phyloP scores from a whole-genome alignment of 2,329 filamentous ascomycete species.

The Pleoardoris graminearum region DNA sequence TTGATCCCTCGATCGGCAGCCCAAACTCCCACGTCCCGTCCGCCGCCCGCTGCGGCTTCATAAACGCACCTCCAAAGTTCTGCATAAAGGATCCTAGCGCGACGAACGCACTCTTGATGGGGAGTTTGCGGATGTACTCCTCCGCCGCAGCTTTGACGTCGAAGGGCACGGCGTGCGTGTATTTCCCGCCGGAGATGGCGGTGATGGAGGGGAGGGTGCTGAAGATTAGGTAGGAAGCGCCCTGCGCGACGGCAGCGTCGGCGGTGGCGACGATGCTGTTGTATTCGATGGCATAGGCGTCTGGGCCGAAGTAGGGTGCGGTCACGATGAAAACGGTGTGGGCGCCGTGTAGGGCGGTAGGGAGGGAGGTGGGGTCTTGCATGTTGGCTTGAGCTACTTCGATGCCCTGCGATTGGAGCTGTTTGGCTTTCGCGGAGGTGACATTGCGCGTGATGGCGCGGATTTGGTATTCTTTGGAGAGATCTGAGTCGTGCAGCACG shows the following conservation, averaged over 20 bases:
- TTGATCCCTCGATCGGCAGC: not conserved
- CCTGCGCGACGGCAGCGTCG: slow-evolving; percentile 42
- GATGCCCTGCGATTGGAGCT: slow-evolving; percentile 31
- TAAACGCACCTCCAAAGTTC: slow-evolving; percentile 15
- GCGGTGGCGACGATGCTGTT: slow-evolving; percentile 45
- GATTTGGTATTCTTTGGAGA: slow-evolving; percentile 54
- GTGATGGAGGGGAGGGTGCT: slow-evolving; percentile 41
- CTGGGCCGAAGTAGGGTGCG: slow-evolving; percentile 29
- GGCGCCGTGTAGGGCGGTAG: slow-evolving; percentile 48
- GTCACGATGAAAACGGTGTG: slow-evolving; percentile 58
- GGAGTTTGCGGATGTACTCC: slow-evolving; percentile 52
- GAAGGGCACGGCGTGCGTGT: slow-evolving; percentile 44
- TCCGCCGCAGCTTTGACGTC: slow-evolving; percentile 53
- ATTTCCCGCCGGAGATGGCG: slow-evolving; percentile 40
- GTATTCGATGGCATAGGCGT: slow-evolving; percentile 14
- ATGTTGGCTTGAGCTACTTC: slow-evolving; percentile 49
- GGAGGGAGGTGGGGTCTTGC: slow-evolving; percentile 45
- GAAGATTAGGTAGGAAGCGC: slow-evolving; percentile 48
- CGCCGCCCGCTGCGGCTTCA: slow-evolving; percentile 33
- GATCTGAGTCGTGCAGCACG: slow-evolving; percentile 46
- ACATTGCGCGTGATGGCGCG: slow-evolving; percentile 56
- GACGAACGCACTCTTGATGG: slow-evolving; percentile 15
- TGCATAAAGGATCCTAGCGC: slow-evolving; percentile 14
- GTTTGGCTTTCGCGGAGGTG: slow-evolving; percentile 35
- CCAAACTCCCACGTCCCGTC: slow-evolving; percentile 35